Base-by-base conservation (phyloP, 257 asterid genomes). In the Misopates orontium region DNA sequence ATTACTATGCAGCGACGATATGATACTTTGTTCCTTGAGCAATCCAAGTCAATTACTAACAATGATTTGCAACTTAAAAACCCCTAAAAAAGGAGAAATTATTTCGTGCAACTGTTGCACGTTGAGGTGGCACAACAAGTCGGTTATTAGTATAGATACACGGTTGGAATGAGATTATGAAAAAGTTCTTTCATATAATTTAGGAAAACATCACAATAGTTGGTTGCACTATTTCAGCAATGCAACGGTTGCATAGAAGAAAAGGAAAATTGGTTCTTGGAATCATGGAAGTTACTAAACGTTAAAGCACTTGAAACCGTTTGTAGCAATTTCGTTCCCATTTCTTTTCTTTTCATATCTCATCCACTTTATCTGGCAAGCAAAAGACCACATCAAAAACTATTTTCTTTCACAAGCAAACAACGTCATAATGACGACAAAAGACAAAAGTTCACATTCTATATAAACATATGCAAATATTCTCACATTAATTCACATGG, bases 261-360 rank as follows among this genome's bases (percentile, higher is more conserved):
- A 50, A 4, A 32, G 54, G 45, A 59, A 62, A 71, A 47, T 44
- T 20, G 20, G 28, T 62, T 25, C 21, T 62, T 62, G 57, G 42
- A 71, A 63, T 56, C 44, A 32, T 56, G 73, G 68, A 66, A 68
- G 78, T 44, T 56, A 41, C 66, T 48, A 53, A 68, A 48, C 63
- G 56, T 58, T 32, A 71, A 68, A 50, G 47, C 20, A 18, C 20
- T 21, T 28, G 44, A 45, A 77, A 69, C 72, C 17, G 70, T 53
- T 60, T 73, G 16, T 8, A 15, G 17, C 44, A 53, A 62, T 48
- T 4, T 11, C 20, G 24, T 42, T 42, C 56, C 60, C 62, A 60
- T 52, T 66, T 44, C 40, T 57, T 65, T 47, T 40, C 25, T 66
- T 65, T 54, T 56, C 20, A 2, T 7, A 42, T 64, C 64, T 42